A percentile compares a stretch with the other conserved stretches of the same genome.
phyloP scores from a whole-genome alignment of 169 alveolate species.

The Eimeria acervulina region DNA sequence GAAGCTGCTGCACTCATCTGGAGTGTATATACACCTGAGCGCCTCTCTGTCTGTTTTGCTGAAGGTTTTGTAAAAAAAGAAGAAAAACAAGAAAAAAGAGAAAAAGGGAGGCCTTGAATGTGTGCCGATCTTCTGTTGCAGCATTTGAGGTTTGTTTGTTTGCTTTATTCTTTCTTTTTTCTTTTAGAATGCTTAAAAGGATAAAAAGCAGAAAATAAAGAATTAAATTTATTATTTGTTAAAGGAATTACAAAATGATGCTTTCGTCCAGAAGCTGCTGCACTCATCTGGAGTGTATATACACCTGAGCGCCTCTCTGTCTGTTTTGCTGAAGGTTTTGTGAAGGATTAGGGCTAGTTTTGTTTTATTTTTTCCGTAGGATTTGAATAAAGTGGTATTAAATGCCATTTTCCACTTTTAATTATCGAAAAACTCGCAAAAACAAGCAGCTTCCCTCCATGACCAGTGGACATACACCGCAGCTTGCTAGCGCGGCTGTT shows the following conservation, averaged over 20 bases:
- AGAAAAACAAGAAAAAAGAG: background rate
- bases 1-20: too few species aligned
- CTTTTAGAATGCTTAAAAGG: background rate
- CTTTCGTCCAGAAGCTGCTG: background rate
- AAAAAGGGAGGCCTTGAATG: background rate
- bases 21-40: too few species aligned
- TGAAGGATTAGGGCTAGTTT: background rate
- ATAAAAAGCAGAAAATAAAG: too few species aligned
- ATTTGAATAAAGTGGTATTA: background rate
- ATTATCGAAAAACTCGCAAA: background rate
- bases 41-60: background rate
- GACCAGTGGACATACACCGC: conserved; percentile 18
- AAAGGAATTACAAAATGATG: too few species aligned
- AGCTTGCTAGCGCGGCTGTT: conserved; percentile 14
- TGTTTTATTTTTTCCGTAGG: background rate
- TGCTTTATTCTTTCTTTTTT: background rate
- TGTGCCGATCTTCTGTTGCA: too few species aligned
- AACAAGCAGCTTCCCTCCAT: background rate
- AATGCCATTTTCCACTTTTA: background rate
- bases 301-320: background rate
- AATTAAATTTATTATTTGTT: too few species aligned
- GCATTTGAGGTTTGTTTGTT: background rate
- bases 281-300: too few species aligned
- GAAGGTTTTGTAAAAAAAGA: too few species aligned
- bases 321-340: background rate